These are phyloP conservation scores for Chenopodium quinoa DNA, from an alignment of 148 eudicot genomes.

Conservation along the genomic window DNA sequence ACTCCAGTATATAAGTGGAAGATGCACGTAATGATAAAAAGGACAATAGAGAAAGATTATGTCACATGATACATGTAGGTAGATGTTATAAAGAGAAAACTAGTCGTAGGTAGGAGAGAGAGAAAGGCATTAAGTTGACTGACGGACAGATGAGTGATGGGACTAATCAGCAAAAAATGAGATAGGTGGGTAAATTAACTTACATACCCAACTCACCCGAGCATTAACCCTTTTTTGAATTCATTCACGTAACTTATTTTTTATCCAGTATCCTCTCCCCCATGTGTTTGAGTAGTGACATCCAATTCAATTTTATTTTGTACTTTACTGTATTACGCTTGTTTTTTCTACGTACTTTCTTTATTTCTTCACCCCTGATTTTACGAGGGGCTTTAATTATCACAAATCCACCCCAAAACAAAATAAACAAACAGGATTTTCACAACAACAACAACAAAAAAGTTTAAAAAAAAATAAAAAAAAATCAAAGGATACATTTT, in stretches of 20 bases:
- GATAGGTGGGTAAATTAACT: neutral
- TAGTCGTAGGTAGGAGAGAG: neutral
- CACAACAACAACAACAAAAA: no score
- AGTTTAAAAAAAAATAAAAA: no score
- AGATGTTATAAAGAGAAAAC: no score
- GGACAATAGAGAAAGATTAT: neutral
- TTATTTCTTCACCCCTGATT: neutral
- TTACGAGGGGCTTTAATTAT: neutral
- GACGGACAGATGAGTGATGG: conserved; percentile 32
- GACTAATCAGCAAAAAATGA: conserved; percentile 27
- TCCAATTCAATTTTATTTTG: neutral
- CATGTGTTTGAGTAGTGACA: neutral
- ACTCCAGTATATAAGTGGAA: neutral
- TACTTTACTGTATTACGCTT: no score
- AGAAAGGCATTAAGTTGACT: conserved; percentile 26
- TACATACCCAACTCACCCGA: neutral
- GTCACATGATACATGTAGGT: neutral
- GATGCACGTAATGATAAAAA: neutral
- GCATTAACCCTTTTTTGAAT: neutral
- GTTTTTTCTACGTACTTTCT: no score
- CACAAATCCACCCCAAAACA: no score
- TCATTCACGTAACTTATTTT: neutral
- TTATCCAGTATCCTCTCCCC: neutral
- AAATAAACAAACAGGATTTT: no score
- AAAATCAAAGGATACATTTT: no score